phyloP scores from a whole-genome alignment of 2,329 filamentous ascomycete genomes.

The Curvularia sp. region DNA sequence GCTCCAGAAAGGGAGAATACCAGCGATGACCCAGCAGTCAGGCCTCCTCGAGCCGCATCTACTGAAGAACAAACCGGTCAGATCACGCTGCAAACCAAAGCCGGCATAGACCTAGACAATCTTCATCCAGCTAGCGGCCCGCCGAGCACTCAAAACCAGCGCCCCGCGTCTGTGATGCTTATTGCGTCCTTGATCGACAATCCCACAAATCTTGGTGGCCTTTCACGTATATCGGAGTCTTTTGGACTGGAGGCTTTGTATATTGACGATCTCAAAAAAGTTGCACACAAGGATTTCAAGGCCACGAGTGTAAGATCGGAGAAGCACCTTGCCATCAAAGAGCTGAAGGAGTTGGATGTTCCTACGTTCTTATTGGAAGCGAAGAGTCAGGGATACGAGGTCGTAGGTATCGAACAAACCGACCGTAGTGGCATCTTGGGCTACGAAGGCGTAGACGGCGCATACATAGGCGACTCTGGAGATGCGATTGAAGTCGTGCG shows the following conservation, averaged over 20 bases:
- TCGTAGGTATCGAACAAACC: conserved; percentile 63
- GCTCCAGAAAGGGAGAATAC: neutral
- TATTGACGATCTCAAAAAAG: conserved; percentile 52
- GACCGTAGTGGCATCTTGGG: conserved; percentile 58
- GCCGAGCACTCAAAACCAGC: conserved; percentile 29
- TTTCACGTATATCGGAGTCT: conserved; percentile 59
- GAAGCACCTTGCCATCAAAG: conserved; percentile 56
- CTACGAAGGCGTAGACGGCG: conserved; percentile 14
- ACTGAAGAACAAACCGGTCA: conserved; percentile 10
- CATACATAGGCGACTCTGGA: neutral
- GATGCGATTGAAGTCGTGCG: neutral
- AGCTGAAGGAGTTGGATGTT: conserved; percentile 42
- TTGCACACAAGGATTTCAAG: conserved; percentile 57
- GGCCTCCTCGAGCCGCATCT: neutral
- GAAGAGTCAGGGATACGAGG: conserved; percentile 56
- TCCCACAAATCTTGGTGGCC: conserved; percentile 59
- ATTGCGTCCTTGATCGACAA: conserved; percentile 60
- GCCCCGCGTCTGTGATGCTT: conserved; percentile 52
- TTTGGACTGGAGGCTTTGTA: conserved; percentile 58
- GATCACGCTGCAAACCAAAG: conserved; percentile 60
- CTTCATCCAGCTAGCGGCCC: conserved; percentile 30
- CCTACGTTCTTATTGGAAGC: conserved; percentile 51
- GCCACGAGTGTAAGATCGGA: conserved; percentile 59
- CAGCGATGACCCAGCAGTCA: neutral
- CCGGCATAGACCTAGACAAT: conserved; percentile 51